phyloP scores from a whole-genome alignment of 2,329 filamentous ascomycete species.

The Mycosphaerella arachidis region DNA sequence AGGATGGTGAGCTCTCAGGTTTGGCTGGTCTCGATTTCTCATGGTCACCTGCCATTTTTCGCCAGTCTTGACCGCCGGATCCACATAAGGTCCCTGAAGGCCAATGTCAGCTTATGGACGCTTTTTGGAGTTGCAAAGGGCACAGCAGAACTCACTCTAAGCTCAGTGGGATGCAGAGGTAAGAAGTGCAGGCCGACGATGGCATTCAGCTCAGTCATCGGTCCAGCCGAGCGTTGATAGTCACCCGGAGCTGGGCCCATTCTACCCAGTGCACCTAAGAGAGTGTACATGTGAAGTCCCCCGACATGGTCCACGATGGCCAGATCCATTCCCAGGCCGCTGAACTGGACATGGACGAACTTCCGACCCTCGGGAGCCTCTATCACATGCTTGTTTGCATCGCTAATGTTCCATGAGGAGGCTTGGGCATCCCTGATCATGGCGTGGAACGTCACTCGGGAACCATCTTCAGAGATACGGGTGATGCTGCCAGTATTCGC shows the following conservation, averaged over 20 bases:
- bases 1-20: conserved; percentile 69
- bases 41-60: conserved; percentile 65
- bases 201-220: conserved; percentile 63
- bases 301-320: conserved; percentile 78
- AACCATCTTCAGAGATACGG: conserved; percentile 68
- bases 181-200: conserved; percentile 83
- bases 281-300: conserved; percentile 68
- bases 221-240: conserved; percentile 61
- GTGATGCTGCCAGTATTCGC: conserved; percentile 83
- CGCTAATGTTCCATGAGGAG: conserved; percentile 71
- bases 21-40: conserved; percentile 53
- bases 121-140: no score
- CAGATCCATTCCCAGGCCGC: conserved; percentile 69
- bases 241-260: conserved; percentile 52
- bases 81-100: conserved; percentile 26
- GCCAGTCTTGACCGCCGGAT: conserved; percentile 37
- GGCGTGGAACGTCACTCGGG: conserved; percentile 66
- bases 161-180: conserved; percentile 36
- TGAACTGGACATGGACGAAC: conserved; percentile 80
- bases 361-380: conserved; percentile 58
- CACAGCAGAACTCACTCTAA: conserved; percentile 25
- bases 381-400: conserved; percentile 64
- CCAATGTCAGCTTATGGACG: conserved; percentile 24
- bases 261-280: conserved; percentile 68
- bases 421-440: conserved; percentile 64